Conservation (phyloP, 208 protist species). For the Herpetomonas samuelpessoai region DNA sequence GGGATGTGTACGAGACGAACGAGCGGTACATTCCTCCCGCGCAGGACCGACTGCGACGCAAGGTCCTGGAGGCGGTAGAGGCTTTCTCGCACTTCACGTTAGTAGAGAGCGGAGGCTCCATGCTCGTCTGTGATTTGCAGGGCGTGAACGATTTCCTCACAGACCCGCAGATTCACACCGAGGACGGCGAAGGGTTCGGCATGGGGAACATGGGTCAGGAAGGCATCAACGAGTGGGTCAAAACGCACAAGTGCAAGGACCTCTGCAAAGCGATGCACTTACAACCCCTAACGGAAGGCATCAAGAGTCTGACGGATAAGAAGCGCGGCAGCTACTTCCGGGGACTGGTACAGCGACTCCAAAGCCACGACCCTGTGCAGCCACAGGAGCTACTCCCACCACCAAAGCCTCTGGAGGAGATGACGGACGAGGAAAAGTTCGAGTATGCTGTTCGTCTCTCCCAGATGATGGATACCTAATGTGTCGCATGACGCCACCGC, state of each 20-base stretch:
- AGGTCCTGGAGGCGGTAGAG: conserved; percentile 28
- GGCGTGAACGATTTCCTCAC: conserved; percentile 49
- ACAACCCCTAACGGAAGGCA: conserved; percentile 1
- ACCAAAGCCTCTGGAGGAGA: conserved; percentile 28
- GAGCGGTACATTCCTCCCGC: conserved; percentile 6
- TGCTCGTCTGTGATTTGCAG: conserved; percentile 60
- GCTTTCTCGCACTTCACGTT: conserved; percentile 73
- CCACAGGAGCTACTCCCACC: conserved; percentile 18
- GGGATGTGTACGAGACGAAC: conserved; percentile 26
- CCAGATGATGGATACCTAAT: neutral
- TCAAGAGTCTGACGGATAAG: neutral
- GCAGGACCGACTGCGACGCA: conserved; percentile 5
- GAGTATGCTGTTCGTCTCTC: conserved; percentile 25
- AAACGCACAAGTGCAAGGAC: conserved; percentile 23
- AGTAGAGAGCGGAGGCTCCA: conserved; percentile 21
- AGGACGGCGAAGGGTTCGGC: conserved; percentile 41
- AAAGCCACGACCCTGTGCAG: conserved; percentile 12
- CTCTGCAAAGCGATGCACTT: conserved; percentile 14
- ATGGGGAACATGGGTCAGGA: conserved; percentile 47
- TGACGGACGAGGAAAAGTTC: conserved; percentile 29
- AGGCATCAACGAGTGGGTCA: conserved; percentile 45
- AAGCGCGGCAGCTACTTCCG: conserved; percentile 16
- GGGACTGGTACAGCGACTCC: conserved; percentile 14
- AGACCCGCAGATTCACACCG: conserved; percentile 63
- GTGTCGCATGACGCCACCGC: conserved; percentile 6